Evolutionary conservation across 2,329 filamentous ascomycete species (phyloP).

Genomic region (Colletotrichum chrysophilum): DNA sequence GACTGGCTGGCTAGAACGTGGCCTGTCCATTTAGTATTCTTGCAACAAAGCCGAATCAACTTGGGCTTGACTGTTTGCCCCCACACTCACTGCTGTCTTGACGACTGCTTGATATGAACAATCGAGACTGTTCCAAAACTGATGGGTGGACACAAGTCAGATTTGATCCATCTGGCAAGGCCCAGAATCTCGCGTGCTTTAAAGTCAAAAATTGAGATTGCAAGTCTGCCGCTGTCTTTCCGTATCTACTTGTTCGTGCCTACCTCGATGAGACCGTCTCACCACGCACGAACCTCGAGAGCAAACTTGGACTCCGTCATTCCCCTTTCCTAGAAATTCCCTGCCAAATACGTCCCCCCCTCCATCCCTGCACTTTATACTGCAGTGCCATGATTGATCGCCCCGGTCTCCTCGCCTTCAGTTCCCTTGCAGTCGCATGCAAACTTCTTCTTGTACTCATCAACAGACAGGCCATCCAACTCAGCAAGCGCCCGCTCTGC

Average conservation of each 20-base stretch:
- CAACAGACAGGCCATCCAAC: conserved; percentile 48
- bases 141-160: background rate
- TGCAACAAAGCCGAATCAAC: conserved; percentile 11
- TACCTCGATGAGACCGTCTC: background rate
- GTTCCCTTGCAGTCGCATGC: conserved; percentile 65
- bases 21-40: background rate
- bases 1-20: background rate
- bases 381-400: background rate
- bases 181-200: background rate
- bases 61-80: background rate
- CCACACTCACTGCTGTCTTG: background rate
- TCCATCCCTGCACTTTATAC: background rate
- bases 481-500: conserved; percentile 62
- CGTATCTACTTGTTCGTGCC: background rate
- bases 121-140: background rate
- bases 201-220: background rate
- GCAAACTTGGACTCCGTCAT: background rate
- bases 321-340: background rate
- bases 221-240: background rate
- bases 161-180: background rate
- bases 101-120: background rate
- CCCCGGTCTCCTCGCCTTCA: conserved; percentile 10
- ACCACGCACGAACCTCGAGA: background rate
- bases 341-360: background rate
- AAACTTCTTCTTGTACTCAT: conserved; percentile 65